phyloP scores from a whole-genome alignment of 1,284 basidiomycete genomes.

The Cryptococcus floricola region DNA sequence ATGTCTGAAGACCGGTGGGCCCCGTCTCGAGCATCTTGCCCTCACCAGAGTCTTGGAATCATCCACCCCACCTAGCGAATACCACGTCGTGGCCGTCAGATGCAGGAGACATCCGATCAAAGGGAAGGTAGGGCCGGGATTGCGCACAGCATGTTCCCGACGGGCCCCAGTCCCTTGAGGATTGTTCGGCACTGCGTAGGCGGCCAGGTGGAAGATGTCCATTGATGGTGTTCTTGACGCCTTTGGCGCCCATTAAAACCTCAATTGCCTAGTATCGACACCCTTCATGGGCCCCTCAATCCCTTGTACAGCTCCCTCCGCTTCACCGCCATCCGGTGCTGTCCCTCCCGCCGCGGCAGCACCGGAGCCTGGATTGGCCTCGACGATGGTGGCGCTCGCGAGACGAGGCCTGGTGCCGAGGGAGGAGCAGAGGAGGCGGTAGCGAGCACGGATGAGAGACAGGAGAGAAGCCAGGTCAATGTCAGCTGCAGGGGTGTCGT shows the following conservation, averaged over 20 bases:
- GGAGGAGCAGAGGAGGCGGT: constrained; percentile 76
- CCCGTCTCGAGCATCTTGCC: too few relatives aligned
- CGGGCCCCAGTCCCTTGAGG: too few relatives aligned
- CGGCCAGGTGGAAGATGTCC: too few relatives aligned
- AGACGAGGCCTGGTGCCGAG: constrained; percentile 66
- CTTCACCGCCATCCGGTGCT: not conserved
- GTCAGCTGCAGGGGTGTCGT: not conserved
- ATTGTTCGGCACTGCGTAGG: too few relatives aligned
- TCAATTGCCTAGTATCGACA: constrained; percentile 43
- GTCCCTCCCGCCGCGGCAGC: constrained; percentile 14
- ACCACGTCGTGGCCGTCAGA: too few relatives aligned
- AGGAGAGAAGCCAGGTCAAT: constrained; percentile 65
- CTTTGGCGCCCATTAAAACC: constrained; percentile 23
- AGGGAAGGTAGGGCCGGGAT: too few relatives aligned
- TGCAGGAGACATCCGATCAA: too few relatives aligned
- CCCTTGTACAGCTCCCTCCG: constrained; percentile 29
- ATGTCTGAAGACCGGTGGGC: too few relatives aligned
- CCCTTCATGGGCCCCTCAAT: constrained; percentile 48
- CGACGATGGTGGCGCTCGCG: constrained; percentile 24
- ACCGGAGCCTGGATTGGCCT: constrained; percentile 9
- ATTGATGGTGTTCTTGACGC: too few relatives aligned
- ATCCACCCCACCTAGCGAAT: too few relatives aligned
- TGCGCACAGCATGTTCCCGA: too few relatives aligned
- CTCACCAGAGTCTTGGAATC: too few relatives aligned
- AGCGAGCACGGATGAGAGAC: constrained; percentile 79